Evolutionary conservation across 306 rosid genomes (phyloP), one percentile per base, ranked within the genome.

Genomic region (Inga oerstediana): DNA sequence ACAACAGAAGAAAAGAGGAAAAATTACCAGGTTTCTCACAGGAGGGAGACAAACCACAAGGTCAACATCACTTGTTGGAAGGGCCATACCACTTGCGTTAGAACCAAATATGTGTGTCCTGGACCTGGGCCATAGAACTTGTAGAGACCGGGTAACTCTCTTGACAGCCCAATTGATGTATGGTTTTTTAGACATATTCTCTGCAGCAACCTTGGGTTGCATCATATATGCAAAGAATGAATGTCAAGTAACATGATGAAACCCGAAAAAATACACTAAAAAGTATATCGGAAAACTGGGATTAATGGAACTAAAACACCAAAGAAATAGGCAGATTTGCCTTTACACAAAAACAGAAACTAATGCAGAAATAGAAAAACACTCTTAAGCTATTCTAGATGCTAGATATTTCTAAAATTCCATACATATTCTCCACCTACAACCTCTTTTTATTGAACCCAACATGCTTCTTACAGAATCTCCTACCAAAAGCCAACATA

Each of bases 1-100:
- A 44, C 34, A 73, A 82, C 46, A 16, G 39, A 59, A 72, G 54
- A 70, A 70, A 30, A 56, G 44, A 35, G 82, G 20, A 45, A 49
- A 56, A 49, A 67, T 19, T 83, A 91, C 94, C 94, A 91, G 80
- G 81, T 91, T 91, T 83, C 94, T 91, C 83, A 91, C 94, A 74
- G 94, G 93, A 82, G 94, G 94, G n/a, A 91, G 93, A 81, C 88
- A 83, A 81, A 91, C 93, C 78, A 91, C 94, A 73, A 91, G 93
- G 86, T 91, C 94, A 76, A 91, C 94, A 86, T 91, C 94, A 86
- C 94, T 91, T 27, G 93, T 88, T 64, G 94, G 94, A 77, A 91
- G 93, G 74, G 91, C 86, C 90, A 89, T 83, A 82, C 93, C 91
- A 41, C 91, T 88, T 46, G 93, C 90, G 86, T 85, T 89, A 69